Conservation (phyloP, 345 rosid species). For the Draba incana region DNA sequence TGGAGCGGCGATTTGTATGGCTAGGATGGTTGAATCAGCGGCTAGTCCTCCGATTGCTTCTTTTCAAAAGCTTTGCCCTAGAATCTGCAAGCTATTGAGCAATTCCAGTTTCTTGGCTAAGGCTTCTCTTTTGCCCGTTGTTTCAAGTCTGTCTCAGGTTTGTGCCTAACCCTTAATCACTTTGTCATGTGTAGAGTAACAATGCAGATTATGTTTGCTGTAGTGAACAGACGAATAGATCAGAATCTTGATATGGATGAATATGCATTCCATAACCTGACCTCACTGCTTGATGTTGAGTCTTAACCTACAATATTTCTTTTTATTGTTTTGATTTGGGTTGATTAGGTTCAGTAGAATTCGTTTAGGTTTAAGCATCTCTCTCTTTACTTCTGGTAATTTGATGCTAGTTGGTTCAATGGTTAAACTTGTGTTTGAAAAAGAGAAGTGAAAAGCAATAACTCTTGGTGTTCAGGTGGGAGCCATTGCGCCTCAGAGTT, state of each 20-base stretch:
- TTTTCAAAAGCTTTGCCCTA: conserved; percentile 85
- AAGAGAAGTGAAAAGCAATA: conserved; percentile 25
- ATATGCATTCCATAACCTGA: conserved; percentile 1
- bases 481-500: conserved; percentile 83
- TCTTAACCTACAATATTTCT: not conserved
- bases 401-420: conserved; percentile 9
- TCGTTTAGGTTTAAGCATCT: not conserved
- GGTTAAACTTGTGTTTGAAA: conserved; percentile 16
- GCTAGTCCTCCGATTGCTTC: conserved; percentile 58
- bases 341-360: not conserved
- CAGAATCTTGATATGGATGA: conserved; percentile 1
- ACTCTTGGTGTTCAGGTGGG: conserved; percentile 66
- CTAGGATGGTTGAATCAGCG: conserved; percentile 85
- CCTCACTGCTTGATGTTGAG: conserved; percentile 14
- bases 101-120: conserved; percentile 82
- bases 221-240: conserved; percentile 16
- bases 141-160: conserved; percentile 88
- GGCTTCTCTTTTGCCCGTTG: conserved; percentile 78
- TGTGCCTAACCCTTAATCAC: conserved; percentile 24
- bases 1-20: conserved; percentile 91
- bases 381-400: conserved; percentile 4
- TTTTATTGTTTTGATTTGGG: not conserved
- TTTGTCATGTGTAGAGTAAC: not conserved
- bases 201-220: conserved; percentile 11
- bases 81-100: conserved; percentile 86